Conservation (phyloP, 2,329 filamentous ascomycete genomes). For the Fusarium musae region DNA sequence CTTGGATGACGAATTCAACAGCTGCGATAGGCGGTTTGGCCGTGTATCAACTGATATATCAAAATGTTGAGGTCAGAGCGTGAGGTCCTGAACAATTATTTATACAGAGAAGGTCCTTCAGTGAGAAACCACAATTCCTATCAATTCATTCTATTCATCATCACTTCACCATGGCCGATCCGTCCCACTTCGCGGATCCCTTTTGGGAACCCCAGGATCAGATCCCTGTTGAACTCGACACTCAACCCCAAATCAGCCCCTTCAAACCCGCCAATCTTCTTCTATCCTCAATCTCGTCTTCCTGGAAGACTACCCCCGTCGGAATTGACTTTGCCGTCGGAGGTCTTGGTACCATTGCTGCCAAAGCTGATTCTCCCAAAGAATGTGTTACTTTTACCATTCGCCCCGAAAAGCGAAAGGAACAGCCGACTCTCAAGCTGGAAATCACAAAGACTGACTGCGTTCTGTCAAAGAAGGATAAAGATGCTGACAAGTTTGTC, state of each 20-base stretch:
- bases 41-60: neutral
- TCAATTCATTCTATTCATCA: neutral
- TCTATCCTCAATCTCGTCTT: neutral
- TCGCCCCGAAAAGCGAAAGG: neutral
- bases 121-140: fast-evolving
- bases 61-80: neutral
- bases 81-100: fast-evolving
- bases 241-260: neutral
- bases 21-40: neutral
- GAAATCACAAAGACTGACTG: neutral
- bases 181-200: neutral
- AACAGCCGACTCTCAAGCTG: neutral
- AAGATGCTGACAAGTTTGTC: neutral
- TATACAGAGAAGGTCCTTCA: neutral
- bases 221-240: neutral
- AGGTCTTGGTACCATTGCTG: neutral
- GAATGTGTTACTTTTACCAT: neutral
- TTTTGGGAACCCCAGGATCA: neutral
- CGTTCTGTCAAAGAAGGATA: neutral
- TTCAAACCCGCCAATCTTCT: neutral
- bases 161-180: neutral
- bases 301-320: fast-evolving
- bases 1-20: neutral
- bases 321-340: neutral
- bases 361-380: neutral